phyloP scores from a whole-genome alignment of 1,139 yeast species.

The Kurtzmaniella quercitrusa region DNA sequence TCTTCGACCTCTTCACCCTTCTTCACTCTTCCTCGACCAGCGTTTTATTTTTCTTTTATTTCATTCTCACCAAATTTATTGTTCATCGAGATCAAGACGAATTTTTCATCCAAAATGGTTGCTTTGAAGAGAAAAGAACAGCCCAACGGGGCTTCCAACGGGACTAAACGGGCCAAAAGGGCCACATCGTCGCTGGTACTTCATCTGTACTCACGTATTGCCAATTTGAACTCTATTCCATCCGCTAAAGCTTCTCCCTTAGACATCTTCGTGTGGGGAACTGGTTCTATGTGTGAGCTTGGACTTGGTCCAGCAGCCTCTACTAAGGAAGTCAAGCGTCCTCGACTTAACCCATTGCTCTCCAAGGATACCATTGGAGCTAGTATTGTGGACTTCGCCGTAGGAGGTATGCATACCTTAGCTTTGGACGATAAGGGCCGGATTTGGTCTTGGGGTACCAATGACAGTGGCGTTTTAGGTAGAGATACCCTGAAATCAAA shows the following conservation, averaged over 20 bases:
- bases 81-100: neutral
- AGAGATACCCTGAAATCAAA: slow-evolving; percentile 67
- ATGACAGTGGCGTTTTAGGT: slow-evolving; percentile 91
- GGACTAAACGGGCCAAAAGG: slow-evolving; percentile 24
- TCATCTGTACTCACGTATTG: slow-evolving; percentile 47
- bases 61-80: too few species aligned
- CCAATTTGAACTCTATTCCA: slow-evolving; percentile 42
- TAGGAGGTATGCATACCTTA: slow-evolving; percentile 92
- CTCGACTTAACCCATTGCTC: slow-evolving; percentile 79
- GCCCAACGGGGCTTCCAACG: slow-evolving; percentile 3
- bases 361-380: slow-evolving; percentile 47
- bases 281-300: slow-evolving; percentile 95
- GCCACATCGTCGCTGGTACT: slow-evolving; percentile 41
- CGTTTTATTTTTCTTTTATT: neutral
- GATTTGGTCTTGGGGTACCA: slow-evolving; percentile 97
- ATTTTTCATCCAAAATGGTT: slow-evolving; percentile 3
- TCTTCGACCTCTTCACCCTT: neutral
- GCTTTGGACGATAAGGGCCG: slow-evolving; percentile 72
- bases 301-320: slow-evolving; percentile 89
- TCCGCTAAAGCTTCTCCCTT: slow-evolving; percentile 42
- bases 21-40: neutral
- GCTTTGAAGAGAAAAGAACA: slow-evolving; percentile 8
- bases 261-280: slow-evolving; percentile 90
- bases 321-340: slow-evolving; percentile 92
- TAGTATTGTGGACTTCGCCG: slow-evolving; percentile 75